Base-by-base conservation (phyloP, 2,329 filamentous ascomycete genomes). In the Endothia cerciana region DNA sequence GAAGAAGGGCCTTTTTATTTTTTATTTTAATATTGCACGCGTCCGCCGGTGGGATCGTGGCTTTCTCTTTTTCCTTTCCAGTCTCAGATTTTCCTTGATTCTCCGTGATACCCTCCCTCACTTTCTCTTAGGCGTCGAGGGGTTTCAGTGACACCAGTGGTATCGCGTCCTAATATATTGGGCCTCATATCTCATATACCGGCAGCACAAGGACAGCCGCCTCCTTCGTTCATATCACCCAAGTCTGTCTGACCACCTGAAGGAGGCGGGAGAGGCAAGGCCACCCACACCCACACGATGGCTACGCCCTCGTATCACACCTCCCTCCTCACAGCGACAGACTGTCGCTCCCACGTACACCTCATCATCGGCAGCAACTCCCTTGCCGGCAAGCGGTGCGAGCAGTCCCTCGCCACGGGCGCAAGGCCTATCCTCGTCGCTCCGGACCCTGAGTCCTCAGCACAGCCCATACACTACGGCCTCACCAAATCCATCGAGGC, bases 321-420 rank as follows among this genome's bases (percentile, higher is more conserved):
- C 25, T 83, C 89, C 3, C 83, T 96, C 61, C 87, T 96, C 58
- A 90, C 91, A 56, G 89, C 91, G 59, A 83, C 90, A 70, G 88
- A 93, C 75, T 89, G 88, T 73, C 83, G 83, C 60, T 84, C 81
- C 58, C 90, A 92, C 74, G 78, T 94, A 49, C 95, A 99, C 76
- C 83, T 99, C 65, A 87, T 99, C 73, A 78, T 98, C 69, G 95
- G 95, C 66, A 89, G 90, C 41, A 95, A 94, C 73, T 89, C 94
- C 17, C 85, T 99, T 49, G 94, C 95, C n/a, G 90, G 91, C 62
- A 87, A 93, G 40, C 87, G 95, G 72, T 96, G 92, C 79, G 81
- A 85, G 15, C 91, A 92, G 74, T 94, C 92, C 3, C 79, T 97
- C 60, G 87, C 90, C 72, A 91, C 92, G 19, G 94, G 94, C 72